Percentiles rank a stretch among this genome's conserved stretches.
Evolutionary conservation across 768 basidiomycete genomes (phyloP).

Genomic region (Podaxis pistillaris): DNA sequence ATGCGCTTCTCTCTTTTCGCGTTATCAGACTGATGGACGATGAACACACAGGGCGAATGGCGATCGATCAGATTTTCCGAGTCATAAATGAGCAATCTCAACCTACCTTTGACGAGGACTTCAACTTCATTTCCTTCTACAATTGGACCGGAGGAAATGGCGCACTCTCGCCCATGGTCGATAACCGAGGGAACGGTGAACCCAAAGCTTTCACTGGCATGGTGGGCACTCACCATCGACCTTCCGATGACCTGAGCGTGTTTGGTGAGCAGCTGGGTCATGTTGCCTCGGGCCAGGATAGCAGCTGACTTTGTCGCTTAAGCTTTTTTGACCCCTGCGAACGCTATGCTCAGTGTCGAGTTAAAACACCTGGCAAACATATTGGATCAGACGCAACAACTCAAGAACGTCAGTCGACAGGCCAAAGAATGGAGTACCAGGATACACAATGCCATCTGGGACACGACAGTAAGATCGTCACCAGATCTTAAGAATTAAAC

Average conservation of each 20-base stretch:
- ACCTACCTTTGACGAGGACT: slow-evolving; percentile 63
- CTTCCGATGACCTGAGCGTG: slow-evolving; percentile 70
- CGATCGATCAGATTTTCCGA: slow-evolving; percentile 70
- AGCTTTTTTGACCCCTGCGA: slow-evolving; percentile 76
- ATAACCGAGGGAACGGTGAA: slow-evolving; percentile 71
- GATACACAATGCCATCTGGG: slow-evolving; percentile 62
- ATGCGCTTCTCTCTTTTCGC: slow-evolving; percentile 18
- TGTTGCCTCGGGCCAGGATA: background rate
- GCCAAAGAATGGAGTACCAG: slow-evolving; percentile 58
- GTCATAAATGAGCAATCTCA: slow-evolving; percentile 80
- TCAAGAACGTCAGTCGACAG: slow-evolving; percentile 47
- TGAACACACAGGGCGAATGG: slow-evolving; percentile 52
- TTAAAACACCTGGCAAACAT: slow-evolving; percentile 57
- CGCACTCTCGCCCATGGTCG: slow-evolving; percentile 59
- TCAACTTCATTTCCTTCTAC: slow-evolving; percentile 74
- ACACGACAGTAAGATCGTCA: slow-evolving; percentile 45
- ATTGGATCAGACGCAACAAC: slow-evolving; percentile 47
- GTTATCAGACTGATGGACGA: slow-evolving; percentile 2
- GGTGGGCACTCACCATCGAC: slow-evolving; percentile 75
- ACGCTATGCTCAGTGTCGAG: slow-evolving; percentile 82
- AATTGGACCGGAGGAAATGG: slow-evolving; percentile 78
- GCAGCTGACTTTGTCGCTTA: background rate
- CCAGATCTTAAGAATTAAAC: background rate
- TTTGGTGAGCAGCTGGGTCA: slow-evolving; percentile 45
- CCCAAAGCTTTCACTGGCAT: slow-evolving; percentile 74